Base-by-base conservation (phyloP, 805 yeast species). In the Scheffersomyces ergatensis region DNA sequence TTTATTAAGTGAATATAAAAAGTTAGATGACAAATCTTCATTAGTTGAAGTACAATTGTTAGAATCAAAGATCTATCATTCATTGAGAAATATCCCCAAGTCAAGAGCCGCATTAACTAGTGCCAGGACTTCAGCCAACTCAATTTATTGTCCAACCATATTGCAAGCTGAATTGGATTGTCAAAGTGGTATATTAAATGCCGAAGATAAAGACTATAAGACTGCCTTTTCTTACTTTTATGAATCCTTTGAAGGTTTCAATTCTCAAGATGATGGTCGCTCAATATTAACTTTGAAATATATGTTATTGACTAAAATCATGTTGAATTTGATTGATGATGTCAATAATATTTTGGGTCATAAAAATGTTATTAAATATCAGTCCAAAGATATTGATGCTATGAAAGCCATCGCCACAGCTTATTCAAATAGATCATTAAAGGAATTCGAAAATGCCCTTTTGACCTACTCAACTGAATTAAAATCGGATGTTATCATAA, bases 121-220 rank as follows among this genome's bases (percentile, higher is more conserved):
- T 35, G 97, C 99, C 2, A 80, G 98, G 63, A 93, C 99, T 0
- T 85, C 95, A 2, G 99, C 99, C n/a, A 95, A 93, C 62, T 78
- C 97, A 17, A 88, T 93, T 38, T 95, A 90, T 69, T 87, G 96
- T 55, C 96, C 98, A 8, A 86, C 97, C n/a, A 71, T 82, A 38
- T 76, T 85, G 53, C 96, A 93, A 66, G 98, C 98, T 1, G 96
- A 89, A 58, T 76, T 93, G 40, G 99, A 93, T 61, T 78, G 88
- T 67, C 89, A 92, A 83, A 83, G 95, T 59, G 99, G 99, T 52
- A 82, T 92, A 41, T 76, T 93, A 47, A 95, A 92, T 67, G 96
- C 97, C 29, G 97, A 93, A 65, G 98, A 93, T 55, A 87, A 87
- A 62, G 99, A 93, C 63, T 95, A 87, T 69, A 86, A 88, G 60